Conservation (phyloP, 1,284 basidiomycete species). For the Porphyrellus sp. region DNA sequence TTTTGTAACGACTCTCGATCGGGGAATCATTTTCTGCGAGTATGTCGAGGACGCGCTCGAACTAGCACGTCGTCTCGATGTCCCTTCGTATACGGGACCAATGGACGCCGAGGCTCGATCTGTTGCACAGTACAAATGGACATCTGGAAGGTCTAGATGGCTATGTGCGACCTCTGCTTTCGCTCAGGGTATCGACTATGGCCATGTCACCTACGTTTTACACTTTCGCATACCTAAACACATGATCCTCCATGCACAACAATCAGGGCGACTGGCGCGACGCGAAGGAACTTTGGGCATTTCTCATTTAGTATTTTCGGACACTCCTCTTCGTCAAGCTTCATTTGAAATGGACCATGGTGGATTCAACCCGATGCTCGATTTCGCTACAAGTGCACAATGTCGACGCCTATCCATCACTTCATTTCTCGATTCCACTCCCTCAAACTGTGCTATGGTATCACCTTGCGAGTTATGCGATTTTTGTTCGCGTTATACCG, state of each 20-base stretch:
- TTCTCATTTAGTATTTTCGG: neutral
- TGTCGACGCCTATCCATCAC: neutral
- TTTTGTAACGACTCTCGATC: too few relatives aligned
- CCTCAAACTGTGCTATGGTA: neutral
- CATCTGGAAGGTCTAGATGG: too few relatives aligned
- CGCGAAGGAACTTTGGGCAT: neutral
- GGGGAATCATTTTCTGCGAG: too few relatives aligned
- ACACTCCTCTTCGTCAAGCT: neutral
- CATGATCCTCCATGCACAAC: constrained; percentile 5
- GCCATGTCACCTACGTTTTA: constrained; percentile 6
- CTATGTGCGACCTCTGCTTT: constrained; percentile 3
- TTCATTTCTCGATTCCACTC: neutral
- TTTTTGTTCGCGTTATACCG: too few relatives aligned
- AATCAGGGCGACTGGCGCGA: neutral
- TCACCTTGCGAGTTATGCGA: neutral
- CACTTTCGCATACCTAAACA: constrained; percentile 7
- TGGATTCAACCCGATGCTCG: neutral
- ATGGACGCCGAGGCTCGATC: too few relatives aligned
- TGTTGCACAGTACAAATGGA: too few relatives aligned
- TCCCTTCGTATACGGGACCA: too few relatives aligned
- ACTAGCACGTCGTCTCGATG: too few relatives aligned
- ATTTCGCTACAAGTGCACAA: neutral
- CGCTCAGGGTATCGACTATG: constrained; percentile 10
- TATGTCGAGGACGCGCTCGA: too few relatives aligned
- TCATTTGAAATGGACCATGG: neutral